A percentile compares a stretch with the other conserved stretches of the same genome.
Evolutionary conservation across 768 basidiomycete genomes (phyloP).

Genomic region (Lactarius pseudohatsudake): DNA sequence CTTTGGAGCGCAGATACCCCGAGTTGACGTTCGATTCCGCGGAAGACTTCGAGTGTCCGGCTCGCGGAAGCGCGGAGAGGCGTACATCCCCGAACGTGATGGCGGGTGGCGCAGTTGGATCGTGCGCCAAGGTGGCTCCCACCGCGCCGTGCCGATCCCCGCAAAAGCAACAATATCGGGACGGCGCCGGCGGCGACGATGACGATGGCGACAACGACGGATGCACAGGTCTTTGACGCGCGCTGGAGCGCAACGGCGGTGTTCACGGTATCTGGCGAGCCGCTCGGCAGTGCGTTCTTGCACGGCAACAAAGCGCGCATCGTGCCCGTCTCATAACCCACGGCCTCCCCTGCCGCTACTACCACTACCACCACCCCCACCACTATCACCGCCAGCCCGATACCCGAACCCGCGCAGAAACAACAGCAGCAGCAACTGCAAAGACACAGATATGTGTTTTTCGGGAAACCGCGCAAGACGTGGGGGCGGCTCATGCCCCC

Average conservation of each 20-base stretch:
- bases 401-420: background rate
- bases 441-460: background rate
- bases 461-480: slow-evolving; percentile 12
- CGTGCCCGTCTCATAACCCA: background rate
- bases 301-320: background rate
- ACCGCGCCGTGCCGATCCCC: background rate
- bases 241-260: background rate
- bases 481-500: slow-evolving; percentile 9
- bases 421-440: background rate
- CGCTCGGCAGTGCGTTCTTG: background rate
- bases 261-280: background rate
- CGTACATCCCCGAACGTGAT: slow-evolving; percentile 40
- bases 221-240: background rate
- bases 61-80: slow-evolving; percentile 48
- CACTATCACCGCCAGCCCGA: background rate
- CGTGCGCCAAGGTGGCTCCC: background rate
- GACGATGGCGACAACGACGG: background rate
- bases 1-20: slow-evolving; percentile 38
- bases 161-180: background rate
- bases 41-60: slow-evolving; percentile 44
- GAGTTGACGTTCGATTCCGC: slow-evolving; percentile 39
- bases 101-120: slow-evolving; percentile 27
- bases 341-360: background rate
- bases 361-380: background rate
- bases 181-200: background rate